A percentile compares a stretch with the other conserved stretches of the same genome.
phyloP scores from a whole-genome alignment of 2,329 filamentous ascomycete genomes.

The Talaromyces rugulosus region DNA sequence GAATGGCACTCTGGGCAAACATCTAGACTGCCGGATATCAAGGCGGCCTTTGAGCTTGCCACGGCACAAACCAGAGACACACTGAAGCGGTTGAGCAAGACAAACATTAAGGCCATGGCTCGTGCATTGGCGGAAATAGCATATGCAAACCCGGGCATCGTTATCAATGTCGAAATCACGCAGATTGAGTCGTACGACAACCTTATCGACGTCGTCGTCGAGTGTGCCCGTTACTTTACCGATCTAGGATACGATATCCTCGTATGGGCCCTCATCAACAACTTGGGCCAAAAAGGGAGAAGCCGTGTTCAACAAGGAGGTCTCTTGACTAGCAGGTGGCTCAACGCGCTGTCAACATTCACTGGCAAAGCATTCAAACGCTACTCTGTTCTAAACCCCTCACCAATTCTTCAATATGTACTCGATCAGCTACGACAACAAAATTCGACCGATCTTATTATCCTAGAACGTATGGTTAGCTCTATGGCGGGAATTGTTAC shows the following conservation, averaged over 20 bases:
- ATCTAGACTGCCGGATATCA: constrained; percentile 73
- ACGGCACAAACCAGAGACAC: constrained; percentile 76
- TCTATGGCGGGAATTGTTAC: constrained; percentile 93
- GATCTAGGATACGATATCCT: constrained; percentile 88
- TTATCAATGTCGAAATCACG: constrained; percentile 82
- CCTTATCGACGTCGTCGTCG: constrained; percentile 88
- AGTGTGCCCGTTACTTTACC: constrained; percentile 92
- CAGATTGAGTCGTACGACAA: constrained; percentile 95
- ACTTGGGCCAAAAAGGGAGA: constrained; percentile 55
- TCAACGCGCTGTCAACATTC: constrained; percentile 85
- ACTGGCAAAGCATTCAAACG: constrained; percentile 84
- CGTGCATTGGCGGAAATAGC: constrained; percentile 88
- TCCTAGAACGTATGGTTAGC: constrained; percentile 82
- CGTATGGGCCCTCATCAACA: constrained; percentile 83
- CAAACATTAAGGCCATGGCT: constrained; percentile 81
- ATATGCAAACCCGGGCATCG: constrained; percentile 81
- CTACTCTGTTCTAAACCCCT: constrained; percentile 77
- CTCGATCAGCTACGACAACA: constrained; percentile 75
- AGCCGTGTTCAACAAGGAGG: constrained; percentile 60
- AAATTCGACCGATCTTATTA: constrained; percentile 85
- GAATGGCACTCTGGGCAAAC: constrained; percentile 85
- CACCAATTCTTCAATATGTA: constrained; percentile 85
- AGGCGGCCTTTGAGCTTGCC: constrained; percentile 71
- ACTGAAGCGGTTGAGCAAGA: constrained; percentile 83
- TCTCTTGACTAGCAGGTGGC: constrained; percentile 82